Evolutionary conservation across 2,329 filamentous ascomycete species (phyloP), one percentile per base, ranked within the genome.

Genomic region (Magnaporthiopsis rhizophila): DNA sequence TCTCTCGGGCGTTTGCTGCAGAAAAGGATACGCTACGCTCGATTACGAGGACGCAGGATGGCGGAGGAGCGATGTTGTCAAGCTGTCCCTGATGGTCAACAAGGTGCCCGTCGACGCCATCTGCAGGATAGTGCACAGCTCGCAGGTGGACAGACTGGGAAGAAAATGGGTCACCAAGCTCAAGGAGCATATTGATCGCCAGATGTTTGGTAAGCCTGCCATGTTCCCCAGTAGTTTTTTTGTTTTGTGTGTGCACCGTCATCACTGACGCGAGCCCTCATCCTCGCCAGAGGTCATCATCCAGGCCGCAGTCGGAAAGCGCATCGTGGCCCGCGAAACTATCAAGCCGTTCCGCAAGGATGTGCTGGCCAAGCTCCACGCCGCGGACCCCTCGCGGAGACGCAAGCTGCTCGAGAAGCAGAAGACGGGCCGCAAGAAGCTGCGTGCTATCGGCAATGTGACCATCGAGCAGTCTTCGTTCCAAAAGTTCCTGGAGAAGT

Each of bases 281-380:
- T 12, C 6, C 26, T 28, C 15, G n/a, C 3, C 53, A 62, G 95
- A 99, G 78, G 87, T 99, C 28, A 82, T 98, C 64, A 98, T 99
- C 68, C 95, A 99, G 76, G 94, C 95, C 3, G 89, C 90, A 0
- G 89, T 90, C 0, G 94, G 93, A 3, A 87, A 86, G 69, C 86
- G 89, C 62, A 88, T 99, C 62, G 85, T 99, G 4, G 95, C 95
- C 0, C 83, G 95, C 72, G 95, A 98, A 74, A 97, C 93, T 0
- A 88, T 99, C 74, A 98, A 98, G 79, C 92, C 95, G 0, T 99
- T 96, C 76, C 83, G 95, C 60, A 99, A 99, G 76, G 95, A 99
- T 71, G 95, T 99, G 3, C 78, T 97, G 65, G 89, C 89, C 9
- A 98, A 98, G 77, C 80, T 99, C 64, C 96, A 99, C 73, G 95